Conservation (phyloP, 495 filamentous ascomycete genomes). For the Bathelium albidoporum region DNA sequence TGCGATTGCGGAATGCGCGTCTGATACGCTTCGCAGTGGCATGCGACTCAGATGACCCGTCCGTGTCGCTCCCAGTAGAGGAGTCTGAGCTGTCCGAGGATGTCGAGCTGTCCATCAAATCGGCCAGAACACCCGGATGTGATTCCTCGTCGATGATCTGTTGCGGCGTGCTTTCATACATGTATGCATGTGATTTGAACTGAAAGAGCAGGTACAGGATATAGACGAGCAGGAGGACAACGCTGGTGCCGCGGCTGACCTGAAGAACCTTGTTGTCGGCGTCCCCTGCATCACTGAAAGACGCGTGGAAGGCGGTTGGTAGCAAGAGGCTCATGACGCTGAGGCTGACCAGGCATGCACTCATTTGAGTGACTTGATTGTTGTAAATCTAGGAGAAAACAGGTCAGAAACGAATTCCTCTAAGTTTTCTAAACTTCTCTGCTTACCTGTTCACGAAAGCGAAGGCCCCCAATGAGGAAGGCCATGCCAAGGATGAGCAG, state of each 20-base stretch:
- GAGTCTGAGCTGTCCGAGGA: conserved; percentile 42
- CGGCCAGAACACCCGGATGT: conserved; percentile 71
- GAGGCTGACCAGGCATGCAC: conserved; percentile 79
- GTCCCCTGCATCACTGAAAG: conserved; percentile 49
- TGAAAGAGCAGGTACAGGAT: conserved; percentile 81
- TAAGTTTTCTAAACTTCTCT: not conserved
- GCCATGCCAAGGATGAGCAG: conserved; percentile 86
- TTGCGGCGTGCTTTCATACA: conserved; percentile 84
- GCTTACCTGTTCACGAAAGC: conserved; percentile 72
- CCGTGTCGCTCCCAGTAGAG: conserved; percentile 56
- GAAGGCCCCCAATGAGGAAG: conserved; percentile 74
- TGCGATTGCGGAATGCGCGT: conserved; percentile 53
- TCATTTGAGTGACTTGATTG: conserved; percentile 90
- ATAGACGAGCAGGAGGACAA: conserved; percentile 79
- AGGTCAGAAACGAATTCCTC: not conserved
- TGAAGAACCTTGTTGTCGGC: conserved; percentile 64
- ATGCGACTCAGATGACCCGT: conserved; percentile 54
- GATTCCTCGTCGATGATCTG: conserved; percentile 82
- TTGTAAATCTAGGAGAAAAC: conserved; percentile 84
- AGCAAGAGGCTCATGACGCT: conserved; percentile 78
- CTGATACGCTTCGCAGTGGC: conserved; percentile 65
- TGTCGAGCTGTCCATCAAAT: conserved; percentile 60
- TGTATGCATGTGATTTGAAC: conserved; percentile 81
- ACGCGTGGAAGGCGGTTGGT: conserved; percentile 86
- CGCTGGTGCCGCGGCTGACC: conserved; percentile 81